phyloP scores from a whole-genome alignment of 2,329 filamentous ascomycete genomes.

The Chrysosporium keratinophilum region DNA sequence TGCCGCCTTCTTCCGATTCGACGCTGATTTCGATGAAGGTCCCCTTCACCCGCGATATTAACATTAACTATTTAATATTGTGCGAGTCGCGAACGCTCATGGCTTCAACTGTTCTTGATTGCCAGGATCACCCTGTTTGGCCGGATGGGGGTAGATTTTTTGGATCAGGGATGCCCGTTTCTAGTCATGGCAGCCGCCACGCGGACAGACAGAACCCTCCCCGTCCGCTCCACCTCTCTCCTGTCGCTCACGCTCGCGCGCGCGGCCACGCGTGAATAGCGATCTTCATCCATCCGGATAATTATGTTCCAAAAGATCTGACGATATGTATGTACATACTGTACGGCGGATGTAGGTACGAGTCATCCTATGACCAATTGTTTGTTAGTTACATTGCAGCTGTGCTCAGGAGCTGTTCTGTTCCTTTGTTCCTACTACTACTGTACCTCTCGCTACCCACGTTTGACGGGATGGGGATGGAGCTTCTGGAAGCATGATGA shows the following conservation, averaged over 20 bases:
- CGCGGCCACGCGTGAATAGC: background rate
- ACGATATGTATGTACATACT: too few relatives aligned
- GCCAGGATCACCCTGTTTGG: too few relatives aligned
- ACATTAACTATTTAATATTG: too few relatives aligned
- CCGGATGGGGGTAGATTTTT: background rate
- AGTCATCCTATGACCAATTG: background rate
- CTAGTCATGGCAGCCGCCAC: background rate
- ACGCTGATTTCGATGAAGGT: background rate
- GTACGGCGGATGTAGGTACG: too few relatives aligned
- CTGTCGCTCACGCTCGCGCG: background rate
- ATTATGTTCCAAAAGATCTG: background rate
- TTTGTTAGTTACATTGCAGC: background rate
- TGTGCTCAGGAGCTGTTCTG: background rate
- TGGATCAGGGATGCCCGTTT: background rate
- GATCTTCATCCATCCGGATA: slow-evolving; percentile 2
- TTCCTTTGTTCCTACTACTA: background rate
- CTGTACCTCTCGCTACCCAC: background rate
- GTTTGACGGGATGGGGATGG: background rate
- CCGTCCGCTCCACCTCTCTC: too few relatives aligned
- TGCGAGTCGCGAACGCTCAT: too few relatives aligned
- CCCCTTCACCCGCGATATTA: too few relatives aligned
- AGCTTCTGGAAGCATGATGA: background rate
- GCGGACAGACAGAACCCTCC: too few relatives aligned
- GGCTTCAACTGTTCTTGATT: too few relatives aligned
- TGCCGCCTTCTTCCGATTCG: slow-evolving; percentile 11